phyloP scores from a whole-genome alignment of 805 yeast species.

The Jamesozyma jinghongensis region DNA sequence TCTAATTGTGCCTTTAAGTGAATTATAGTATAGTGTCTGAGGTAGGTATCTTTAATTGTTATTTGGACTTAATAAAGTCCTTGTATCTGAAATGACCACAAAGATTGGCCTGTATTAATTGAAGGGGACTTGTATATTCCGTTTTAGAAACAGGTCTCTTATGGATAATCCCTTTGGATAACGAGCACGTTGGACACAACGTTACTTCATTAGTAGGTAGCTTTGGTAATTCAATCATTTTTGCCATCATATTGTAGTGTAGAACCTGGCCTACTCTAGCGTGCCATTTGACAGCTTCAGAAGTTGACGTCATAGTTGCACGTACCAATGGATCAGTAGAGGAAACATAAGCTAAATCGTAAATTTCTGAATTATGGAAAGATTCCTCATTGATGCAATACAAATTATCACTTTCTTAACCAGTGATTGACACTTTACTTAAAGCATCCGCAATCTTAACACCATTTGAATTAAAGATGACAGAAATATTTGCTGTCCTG shows the following conservation, averaged over 20 bases:
- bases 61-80: neutral
- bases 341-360: too few relatives aligned
- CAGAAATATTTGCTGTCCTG: neutral
- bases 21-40: constrained; percentile 5
- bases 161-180: constrained; percentile 4
- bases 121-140: constrained; percentile 3
- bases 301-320: too few relatives aligned
- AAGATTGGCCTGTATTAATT: constrained; percentile 4
- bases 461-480: too few relatives aligned
- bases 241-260: neutral
- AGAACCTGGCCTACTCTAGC: constrained; percentile 1
- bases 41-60: constrained; percentile 6
- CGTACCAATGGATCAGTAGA: too few relatives aligned
- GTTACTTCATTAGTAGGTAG: neutral
- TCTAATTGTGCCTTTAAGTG: constrained; percentile 2
- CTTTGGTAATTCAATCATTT: neutral
- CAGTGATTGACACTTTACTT: too few relatives aligned
- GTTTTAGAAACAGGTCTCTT: constrained; percentile 6
- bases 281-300: neutral
- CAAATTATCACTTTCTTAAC: too few relatives aligned
- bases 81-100: constrained; percentile 4
- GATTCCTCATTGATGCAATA: too few relatives aligned
- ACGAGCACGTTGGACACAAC: constrained; percentile 1
- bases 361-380: too few relatives aligned
- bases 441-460: too few relatives aligned